Percentiles rank a stretch among this genome's conserved stretches.
Evolutionary conservation across 208 protist species (phyloP).

Genomic region (Entamoeba dispar): DNA sequence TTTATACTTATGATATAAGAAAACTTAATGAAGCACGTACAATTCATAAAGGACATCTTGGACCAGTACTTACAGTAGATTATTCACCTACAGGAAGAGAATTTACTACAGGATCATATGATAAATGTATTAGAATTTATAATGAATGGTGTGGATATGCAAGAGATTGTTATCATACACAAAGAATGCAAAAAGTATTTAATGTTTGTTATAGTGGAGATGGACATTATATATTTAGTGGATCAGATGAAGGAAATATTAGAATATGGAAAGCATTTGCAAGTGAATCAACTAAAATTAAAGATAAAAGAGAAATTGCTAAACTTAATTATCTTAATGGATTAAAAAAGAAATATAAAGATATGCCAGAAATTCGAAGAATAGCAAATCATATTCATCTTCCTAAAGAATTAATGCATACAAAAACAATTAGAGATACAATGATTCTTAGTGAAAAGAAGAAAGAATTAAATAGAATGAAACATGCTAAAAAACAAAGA

Average conservation of each 20-base stretch:
- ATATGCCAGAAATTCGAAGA: neutral
- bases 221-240: constrained; percentile 16
- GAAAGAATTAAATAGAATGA: neutral
- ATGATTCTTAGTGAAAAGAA: neutral
- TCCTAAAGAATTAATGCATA: neutral
- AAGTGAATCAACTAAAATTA: neutral
- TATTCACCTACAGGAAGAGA: constrained; percentile 16
- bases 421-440: neutral
- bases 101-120: constrained; percentile 22
- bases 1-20: constrained; percentile 15
- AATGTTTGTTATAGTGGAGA: constrained; percentile 20
- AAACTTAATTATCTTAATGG: neutral
- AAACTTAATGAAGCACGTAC: neutral
- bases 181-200: constrained; percentile 26
- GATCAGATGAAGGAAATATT: constrained; percentile 22
- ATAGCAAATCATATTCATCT: neutral
- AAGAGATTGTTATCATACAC: constrained; percentile 16
- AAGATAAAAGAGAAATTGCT: neutral
- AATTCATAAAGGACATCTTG: constrained; percentile 6
- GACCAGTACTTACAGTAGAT: constrained; percentile 16
- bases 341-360: neutral
- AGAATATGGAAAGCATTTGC: constrained; percentile 26
- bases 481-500: neutral
- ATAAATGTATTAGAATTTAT: constrained; percentile 18
- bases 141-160: neutral